Evolutionary conservation across 2,329 filamentous ascomycete species (phyloP).

Genomic region (Sclerotinia sclerotiorum): DNA sequence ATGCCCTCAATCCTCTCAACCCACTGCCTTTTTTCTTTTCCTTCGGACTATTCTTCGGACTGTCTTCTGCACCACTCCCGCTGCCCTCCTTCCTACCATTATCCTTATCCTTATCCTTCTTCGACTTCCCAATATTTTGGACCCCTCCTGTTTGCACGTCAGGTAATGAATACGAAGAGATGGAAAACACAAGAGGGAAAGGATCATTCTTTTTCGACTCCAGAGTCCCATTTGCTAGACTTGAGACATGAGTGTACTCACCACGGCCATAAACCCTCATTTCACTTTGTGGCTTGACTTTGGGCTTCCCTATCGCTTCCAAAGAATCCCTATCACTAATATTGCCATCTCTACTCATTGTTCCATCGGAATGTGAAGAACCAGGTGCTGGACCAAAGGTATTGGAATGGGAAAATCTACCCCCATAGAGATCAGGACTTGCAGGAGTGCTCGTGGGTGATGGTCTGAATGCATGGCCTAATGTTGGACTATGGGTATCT

Average conservation of each 20-base stretch:
- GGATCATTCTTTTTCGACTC: not conserved
- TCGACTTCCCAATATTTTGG: conserved; percentile 8
- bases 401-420: conserved; percentile 14
- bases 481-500: conserved; percentile 10
- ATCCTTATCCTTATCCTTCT: conserved; percentile 20
- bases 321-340: conserved; percentile 30
- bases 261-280: conserved; percentile 55
- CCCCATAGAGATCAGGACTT: conserved; percentile 15
- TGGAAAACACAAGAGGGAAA: conserved; percentile 1
- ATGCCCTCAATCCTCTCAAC: conserved; percentile 8
- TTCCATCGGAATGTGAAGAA: conserved; percentile 18
- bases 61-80: conserved; percentile 28
- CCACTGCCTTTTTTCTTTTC: conserved; percentile 12
- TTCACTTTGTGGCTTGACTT: conserved; percentile 49
- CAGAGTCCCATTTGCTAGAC: not conserved
- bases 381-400: conserved; percentile 8
- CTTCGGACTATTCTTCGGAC: conserved; percentile 21
- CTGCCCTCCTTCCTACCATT: conserved; percentile 19
- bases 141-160: conserved; percentile 14
- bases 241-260: conserved; percentile 40
- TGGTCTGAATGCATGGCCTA: not conserved
- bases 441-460: conserved; percentile 2
- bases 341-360: conserved; percentile 11
- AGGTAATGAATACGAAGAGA: conserved; percentile 12
- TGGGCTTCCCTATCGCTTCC: conserved; percentile 46